Evolutionary conservation across 2,329 filamentous ascomycete species (phyloP), one percentile per base, ranked within the genome.

Genomic region (Fusarium sp.): DNA sequence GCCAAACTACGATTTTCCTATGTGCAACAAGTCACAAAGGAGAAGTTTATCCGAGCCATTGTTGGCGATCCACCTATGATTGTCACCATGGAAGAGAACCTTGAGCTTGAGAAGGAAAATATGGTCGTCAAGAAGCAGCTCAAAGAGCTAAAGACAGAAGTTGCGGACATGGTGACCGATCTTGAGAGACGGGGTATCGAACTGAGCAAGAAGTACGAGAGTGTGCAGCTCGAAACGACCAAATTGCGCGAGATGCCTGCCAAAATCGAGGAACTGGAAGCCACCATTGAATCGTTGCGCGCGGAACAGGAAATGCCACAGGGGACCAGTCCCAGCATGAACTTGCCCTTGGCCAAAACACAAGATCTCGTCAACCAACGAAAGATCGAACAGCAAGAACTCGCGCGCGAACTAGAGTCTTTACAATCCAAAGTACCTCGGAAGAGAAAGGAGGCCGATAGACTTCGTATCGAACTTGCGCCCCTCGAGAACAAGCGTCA

Each of bases 21-120:
- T 80, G 92, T 97, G 73, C 96, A 99, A 81, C 96, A 98, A 83
- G 94, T 98, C 67, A 98, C 95, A 44, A 99, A 98, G 81, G 96
- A 99, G 79, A 97, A 97, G 76, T 98, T 97, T 79, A 90, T 99
- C 56, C 92, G 94, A 71, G 91, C 92, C 68, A 97, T 98, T 72
- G 93, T 97, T 16, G 93, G 93, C 67, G 92, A 97, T 67, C 93
- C 94, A 49, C 96, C 95, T 0, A 85, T 94, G 16, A 91, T 98
- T 45, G 92, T 97, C 60, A 91, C 91, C 40, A 88, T 90, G 42
- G 87, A 90, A 72, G 94, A 98, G 76, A 98, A 97, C 77, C 82
- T 91, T 47, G 89, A 90, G 59, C 81, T 97, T 26, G 93, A 96
- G 76, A 83, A 80, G 71, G 83, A 86, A 58, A 90, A 93, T 63